Evolutionary conservation across 2,329 filamentous ascomycete genomes (phyloP).

Genomic region (Venturia effusa): DNA sequence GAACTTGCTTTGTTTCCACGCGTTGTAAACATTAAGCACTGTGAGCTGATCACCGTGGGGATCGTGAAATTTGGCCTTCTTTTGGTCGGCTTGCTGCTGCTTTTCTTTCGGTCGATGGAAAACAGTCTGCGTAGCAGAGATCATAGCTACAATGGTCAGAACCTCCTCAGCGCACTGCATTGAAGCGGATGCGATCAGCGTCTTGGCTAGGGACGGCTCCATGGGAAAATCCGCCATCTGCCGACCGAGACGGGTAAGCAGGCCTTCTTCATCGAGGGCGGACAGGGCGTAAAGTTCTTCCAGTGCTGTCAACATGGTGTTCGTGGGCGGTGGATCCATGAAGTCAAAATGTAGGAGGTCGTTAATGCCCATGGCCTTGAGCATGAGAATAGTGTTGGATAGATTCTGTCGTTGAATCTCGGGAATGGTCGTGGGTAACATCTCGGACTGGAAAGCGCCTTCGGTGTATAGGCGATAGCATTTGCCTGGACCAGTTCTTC

Average conservation of each 20-base stretch:
- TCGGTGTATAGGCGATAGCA: slow-evolving; percentile 95
- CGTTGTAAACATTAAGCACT: slow-evolving; percentile 90
- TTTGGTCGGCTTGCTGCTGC: slow-evolving; percentile 89
- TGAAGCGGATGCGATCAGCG: slow-evolving; percentile 78
- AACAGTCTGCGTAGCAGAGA: slow-evolving; percentile 62
- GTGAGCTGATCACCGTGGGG: slow-evolving; percentile 90
- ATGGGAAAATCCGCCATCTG: slow-evolving; percentile 99
- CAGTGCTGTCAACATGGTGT: slow-evolving; percentile 92
- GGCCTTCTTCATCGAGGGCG: slow-evolving; percentile 87
- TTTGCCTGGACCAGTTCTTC: slow-evolving; percentile 89
- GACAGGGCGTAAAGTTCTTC: slow-evolving; percentile 91
- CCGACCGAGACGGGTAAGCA: slow-evolving; percentile 79
- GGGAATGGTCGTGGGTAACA: slow-evolving; percentile 90
- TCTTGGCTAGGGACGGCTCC: slow-evolving; percentile 86
- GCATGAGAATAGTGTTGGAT: slow-evolving; percentile 86
- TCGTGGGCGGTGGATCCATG: slow-evolving; percentile 95
- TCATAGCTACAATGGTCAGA: slow-evolving; percentile 88
- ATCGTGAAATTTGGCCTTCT: slow-evolving; percentile 96
- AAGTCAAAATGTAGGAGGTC: slow-evolving; percentile 96
- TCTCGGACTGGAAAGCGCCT: slow-evolving; percentile 88
- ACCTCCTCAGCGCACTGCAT: slow-evolving; percentile 88
- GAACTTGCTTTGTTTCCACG: slow-evolving; percentile 81
- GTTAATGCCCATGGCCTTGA: slow-evolving; percentile 99
- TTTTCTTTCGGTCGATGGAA: slow-evolving; percentile 98
- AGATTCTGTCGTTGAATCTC: slow-evolving; percentile 95